These are phyloP conservation scores for Obba rivulosa DNA, from an alignment of 768 basidiomycete species.

Conservation along the genomic window DNA sequence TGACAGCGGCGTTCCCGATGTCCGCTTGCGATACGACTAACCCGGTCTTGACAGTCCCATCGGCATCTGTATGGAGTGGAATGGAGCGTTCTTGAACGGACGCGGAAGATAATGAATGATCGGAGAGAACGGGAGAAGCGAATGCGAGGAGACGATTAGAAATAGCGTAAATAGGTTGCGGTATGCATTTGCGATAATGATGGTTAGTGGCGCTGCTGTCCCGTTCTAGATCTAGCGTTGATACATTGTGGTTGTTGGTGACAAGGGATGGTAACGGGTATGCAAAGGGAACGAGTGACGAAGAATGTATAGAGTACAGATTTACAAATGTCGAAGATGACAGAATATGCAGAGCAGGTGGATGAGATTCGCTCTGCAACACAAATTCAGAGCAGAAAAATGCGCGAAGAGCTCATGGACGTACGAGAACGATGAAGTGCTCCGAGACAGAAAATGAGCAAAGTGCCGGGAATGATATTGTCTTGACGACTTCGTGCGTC, in stretches of 20 bases:
- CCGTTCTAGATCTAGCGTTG: conserved; percentile 28
- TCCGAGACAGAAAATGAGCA: conserved; percentile 41
- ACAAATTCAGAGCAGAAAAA: neutral
- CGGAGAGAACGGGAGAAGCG: conserved; percentile 31
- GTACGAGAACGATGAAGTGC: conserved; percentile 53
- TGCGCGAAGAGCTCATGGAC: conserved; percentile 18
- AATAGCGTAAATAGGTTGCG: conserved; percentile 53
- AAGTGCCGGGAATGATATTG: conserved; percentile 35
- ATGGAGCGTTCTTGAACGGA: conserved; percentile 14
- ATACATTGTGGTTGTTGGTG: conserved; percentile 36
- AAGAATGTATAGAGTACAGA: conserved; percentile 44
- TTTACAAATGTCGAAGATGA: conserved; percentile 48
- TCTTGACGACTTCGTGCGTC: conserved; percentile 46
- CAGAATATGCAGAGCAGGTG: conserved; percentile 49
- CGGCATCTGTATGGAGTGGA: conserved; percentile 4
- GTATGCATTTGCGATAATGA: conserved; percentile 15
- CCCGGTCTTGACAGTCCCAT: conserved; percentile 17
- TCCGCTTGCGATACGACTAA: conserved; percentile 41
- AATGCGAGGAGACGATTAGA: conserved; percentile 62
- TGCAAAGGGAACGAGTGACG: conserved; percentile 41
- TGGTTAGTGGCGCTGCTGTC: neutral
- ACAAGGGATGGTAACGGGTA: conserved; percentile 23
- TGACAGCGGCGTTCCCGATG: conserved; percentile 48
- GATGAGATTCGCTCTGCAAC: conserved; percentile 50
- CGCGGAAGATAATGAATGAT: conserved; percentile 11